Evolutionary conservation across 140 eudicot genomes (phyloP).

Genomic region (Oenanthe javanica): DNA sequence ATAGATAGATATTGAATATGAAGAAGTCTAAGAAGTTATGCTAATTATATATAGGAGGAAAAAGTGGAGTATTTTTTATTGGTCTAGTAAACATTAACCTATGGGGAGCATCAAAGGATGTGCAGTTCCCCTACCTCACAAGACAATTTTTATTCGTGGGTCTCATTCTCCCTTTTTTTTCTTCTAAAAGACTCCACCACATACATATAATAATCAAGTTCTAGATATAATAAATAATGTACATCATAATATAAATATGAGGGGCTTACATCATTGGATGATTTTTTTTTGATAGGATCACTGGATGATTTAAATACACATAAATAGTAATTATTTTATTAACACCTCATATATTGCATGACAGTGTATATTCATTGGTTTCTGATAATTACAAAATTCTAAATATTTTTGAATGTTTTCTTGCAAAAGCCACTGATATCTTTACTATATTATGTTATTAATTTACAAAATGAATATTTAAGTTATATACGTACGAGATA

Average conservation of each 20-base stretch:
- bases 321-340: too few relatives aligned
- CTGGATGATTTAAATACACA: background rate
- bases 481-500: too few relatives aligned
- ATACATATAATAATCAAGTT: background rate
- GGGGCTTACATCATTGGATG: background rate
- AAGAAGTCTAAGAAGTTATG: conserved; percentile 2
- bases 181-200: background rate
- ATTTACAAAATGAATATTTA: too few relatives aligned
- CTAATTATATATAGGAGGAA: conserved; percentile 26
- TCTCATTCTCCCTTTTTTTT: conserved; percentile 19
- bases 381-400: too few relatives aligned
- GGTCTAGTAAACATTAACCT: conserved; percentile 32
- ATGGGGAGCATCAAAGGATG: conserved; percentile 40
- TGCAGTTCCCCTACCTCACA: conserved; percentile 30
- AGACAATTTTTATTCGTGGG: conserved; percentile 13
- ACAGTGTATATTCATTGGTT: too few relatives aligned
- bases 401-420: too few relatives aligned
- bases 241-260: background rate
- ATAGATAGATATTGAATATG: too few relatives aligned
- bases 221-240: background rate
- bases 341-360: background rate
- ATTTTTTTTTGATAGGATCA: too few relatives aligned
- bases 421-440: too few relatives aligned
- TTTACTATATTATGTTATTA: too few relatives aligned
- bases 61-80: conserved; percentile 7